These are phyloP conservation scores for Termitomyces sp. DNA, from an alignment of 768 basidiomycete species.

Conservation along the genomic window DNA sequence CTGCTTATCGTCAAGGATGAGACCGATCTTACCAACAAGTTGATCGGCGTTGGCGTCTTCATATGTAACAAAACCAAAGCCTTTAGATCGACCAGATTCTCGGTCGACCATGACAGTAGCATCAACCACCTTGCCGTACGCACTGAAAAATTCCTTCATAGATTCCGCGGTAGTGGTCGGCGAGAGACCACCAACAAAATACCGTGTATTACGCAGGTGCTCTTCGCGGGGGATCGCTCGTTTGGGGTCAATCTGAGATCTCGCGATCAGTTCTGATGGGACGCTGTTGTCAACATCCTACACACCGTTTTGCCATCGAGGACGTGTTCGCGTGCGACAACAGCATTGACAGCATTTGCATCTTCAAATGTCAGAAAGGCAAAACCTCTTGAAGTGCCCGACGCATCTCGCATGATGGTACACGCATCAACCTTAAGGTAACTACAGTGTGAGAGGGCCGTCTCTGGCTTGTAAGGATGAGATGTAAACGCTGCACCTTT, in stretches of 20 bases:
- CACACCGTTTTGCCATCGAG: constrained; percentile 77
- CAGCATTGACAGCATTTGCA: constrained; percentile 55
- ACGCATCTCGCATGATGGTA: constrained; percentile 83
- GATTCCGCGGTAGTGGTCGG: constrained; percentile 65
- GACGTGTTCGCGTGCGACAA: constrained; percentile 63
- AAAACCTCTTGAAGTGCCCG: constrained; percentile 75
- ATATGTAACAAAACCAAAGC: constrained; percentile 86
- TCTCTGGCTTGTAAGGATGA: neutral
- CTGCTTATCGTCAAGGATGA: constrained; percentile 75
- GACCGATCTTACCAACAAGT: constrained; percentile 62
- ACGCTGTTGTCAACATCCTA: neutral
- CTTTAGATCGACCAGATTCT: constrained; percentile 71
- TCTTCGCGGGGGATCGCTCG: constrained; percentile 84
- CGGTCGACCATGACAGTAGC: constrained; percentile 85
- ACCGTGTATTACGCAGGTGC: constrained; percentile 69
- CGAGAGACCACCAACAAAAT: constrained; percentile 79
- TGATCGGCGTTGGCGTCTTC: constrained; percentile 63
- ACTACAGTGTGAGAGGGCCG: constrained; percentile 12
- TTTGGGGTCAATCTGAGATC: constrained; percentile 77
- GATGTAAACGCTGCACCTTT: constrained; percentile 40
- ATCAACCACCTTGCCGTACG: constrained; percentile 79
- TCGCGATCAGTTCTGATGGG: neutral
- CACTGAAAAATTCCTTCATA: constrained; percentile 65
- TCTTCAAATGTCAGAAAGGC: constrained; percentile 84
- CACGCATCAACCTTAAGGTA: constrained; percentile 64